Evolutionary conservation across 2,329 filamentous ascomycete species (phyloP).

Genomic region (Trichocomaceae sp.): DNA sequence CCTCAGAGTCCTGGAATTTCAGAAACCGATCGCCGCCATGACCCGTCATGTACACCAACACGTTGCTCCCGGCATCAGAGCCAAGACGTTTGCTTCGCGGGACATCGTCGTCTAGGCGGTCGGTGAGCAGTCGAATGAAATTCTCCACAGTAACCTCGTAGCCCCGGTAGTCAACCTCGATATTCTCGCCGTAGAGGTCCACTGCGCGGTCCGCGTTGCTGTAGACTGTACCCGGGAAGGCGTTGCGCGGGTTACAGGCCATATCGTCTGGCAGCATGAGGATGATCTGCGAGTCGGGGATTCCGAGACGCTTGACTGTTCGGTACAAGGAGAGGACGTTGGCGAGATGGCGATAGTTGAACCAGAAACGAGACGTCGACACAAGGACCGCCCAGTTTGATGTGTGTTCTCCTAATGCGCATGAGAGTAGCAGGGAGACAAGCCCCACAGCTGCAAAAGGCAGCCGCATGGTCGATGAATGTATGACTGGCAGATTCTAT

Average conservation of each 20-base stretch:
- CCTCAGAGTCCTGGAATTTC: slow-evolving; percentile 97
- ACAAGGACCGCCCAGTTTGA: slow-evolving; percentile 99
- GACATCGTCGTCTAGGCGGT: slow-evolving; percentile 89
- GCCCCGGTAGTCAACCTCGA: slow-evolving; percentile 95
- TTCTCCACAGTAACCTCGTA: slow-evolving; percentile 99
- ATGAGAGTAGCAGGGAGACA: slow-evolving; percentile 22
- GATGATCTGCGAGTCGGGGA: slow-evolving; percentile 97
- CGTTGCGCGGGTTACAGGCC: slow-evolving; percentile 98
- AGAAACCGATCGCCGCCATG: slow-evolving; percentile 97
- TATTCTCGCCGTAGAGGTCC: slow-evolving; percentile 96
- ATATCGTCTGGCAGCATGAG: slow-evolving; percentile 99
- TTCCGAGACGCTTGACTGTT: slow-evolving; percentile 94
- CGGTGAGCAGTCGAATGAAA: slow-evolving; percentile 91
- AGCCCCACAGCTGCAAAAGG: background rate
- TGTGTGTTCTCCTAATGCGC: slow-evolving; percentile 56
- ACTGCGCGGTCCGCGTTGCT: slow-evolving; percentile 95
- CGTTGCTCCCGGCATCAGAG: slow-evolving; percentile 93
- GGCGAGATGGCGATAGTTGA: slow-evolving; percentile 97
- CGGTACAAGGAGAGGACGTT: slow-evolving; percentile 97
- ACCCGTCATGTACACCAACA: slow-evolving; percentile 98
- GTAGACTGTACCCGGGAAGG: slow-evolving; percentile 95
- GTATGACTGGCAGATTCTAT: background rate
- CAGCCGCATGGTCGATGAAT: slow-evolving; percentile 1
- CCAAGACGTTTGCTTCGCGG: slow-evolving; percentile 87
- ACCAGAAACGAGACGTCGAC: slow-evolving; percentile 97